Evolutionary conservation across 169 alveolate genomes (phyloP), one percentile per base, ranked within the genome.

Genomic region (Cryptosporidium sp.): DNA sequence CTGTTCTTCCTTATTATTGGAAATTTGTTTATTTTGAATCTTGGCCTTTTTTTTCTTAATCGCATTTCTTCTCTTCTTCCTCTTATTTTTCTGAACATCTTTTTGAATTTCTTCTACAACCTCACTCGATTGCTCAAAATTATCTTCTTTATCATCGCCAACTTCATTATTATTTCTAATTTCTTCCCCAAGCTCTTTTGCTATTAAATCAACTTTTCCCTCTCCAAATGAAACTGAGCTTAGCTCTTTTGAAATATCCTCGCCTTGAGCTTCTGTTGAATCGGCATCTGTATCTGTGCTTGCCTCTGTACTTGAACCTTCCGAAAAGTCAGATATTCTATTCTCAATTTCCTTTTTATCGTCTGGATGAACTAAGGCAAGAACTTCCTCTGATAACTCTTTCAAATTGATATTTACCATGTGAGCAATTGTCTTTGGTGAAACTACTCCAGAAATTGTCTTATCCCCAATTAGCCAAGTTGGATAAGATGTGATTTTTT

Each of bases 401-500:
- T 65, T 65, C 39, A 80, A n/a, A 35, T 80, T 65, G 18, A 80
- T 62, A 33, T 80, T 80, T 18, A 80, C 75, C 75, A 62, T 65
- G 26, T 62, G 75, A 35, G 89, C 89, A 29, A 80, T 65, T 14
- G 75, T 80, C 18, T 61, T 35, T 2, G 89, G 89, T 62, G 56
- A 42, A 33, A 80, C 67, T 44, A 80, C 53, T 21, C 89, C 89
- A 2, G 89, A 62, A 16, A 80, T 80, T 7, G 73, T 80, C 31
- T 65, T 60, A 31, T 80, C 89, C n/a, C 89, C 89, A 61, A 80
- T 65, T n/a, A 80, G 33, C 89, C 89, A 80, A 29, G 89, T 45
- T 39, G 89, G 89, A 51, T 80, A 80, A 29, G 62, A 31, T 16
- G 73, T 45, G 35, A 80, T 48, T n/a, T 80, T 39, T 12, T 80